Base-by-base conservation (phyloP, 2,329 filamentous ascomycete species). In the Xylaria sp. region DNA sequence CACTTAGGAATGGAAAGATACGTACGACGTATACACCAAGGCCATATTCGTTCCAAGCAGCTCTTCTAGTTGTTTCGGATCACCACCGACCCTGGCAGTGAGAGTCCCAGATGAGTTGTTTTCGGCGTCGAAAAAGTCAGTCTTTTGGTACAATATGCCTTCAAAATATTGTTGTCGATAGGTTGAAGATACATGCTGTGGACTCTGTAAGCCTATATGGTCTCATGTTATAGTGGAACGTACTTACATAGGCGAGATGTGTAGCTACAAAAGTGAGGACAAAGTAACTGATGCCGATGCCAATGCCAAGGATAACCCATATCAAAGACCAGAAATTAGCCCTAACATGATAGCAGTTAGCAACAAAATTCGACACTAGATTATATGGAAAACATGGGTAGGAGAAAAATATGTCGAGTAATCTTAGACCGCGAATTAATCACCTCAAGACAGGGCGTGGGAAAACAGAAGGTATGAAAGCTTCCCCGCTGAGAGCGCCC, bases 321-420 rank as follows among this genome's bases (percentile, higher is more conserved):
- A 92, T 91, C 67, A 89, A 82, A 0, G 88, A 85, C 87, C 88
- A 92, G 76, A 90, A 91, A 59, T 86, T 83, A 38, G 83, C 84
- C 42, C 70, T 72, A 57, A 13, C 2, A 57, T 4, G 20, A 44
- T 2, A 36, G 11, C 10, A 17, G 28, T 69, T 58, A 71, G 64
- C 33, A 59, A 49, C 7, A 33, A 38, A 53, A 5, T 6, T 44
- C 9, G 1, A 42, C 46, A 17, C 3, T 10, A 26, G 31, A 9
- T 15, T 13, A 15, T 6, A 28, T 1, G 10, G 4, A 31, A 15
- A 10, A 42, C 13, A 11, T 10, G 23, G 10, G 17, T 2, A 6
- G 44, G 1, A 31, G 13, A 10, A 13, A 23, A 51, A 51, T 46
- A 23, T 10, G 36, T n/a, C 4, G 10, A 11, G 10, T 33, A 31